A percentile compares a stretch with the other conserved stretches of the same genome.
Evolutionary conservation across 1,284 basidiomycete species (phyloP).

Genomic region (Coniferiporia sulphurascens): DNA sequence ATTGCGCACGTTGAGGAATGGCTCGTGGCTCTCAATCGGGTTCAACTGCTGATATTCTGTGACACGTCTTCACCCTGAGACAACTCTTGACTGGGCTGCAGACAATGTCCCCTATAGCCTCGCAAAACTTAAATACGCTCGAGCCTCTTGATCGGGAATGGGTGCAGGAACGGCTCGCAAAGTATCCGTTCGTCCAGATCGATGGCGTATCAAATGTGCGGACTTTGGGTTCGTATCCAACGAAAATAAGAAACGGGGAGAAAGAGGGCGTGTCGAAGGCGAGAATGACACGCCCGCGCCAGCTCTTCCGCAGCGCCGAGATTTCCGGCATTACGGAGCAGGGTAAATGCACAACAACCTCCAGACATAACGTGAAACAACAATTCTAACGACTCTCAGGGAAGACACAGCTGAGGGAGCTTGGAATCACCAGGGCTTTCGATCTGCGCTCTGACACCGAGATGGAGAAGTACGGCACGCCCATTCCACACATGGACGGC

Average conservation of each 20-base stretch:
- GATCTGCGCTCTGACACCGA: conserved; percentile 75
- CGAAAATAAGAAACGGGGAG: conserved; percentile 25
- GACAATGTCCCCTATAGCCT: neutral
- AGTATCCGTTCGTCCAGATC: conserved; percentile 61
- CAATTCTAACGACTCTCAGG: conserved; percentile 36
- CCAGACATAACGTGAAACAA: conserved; percentile 4
- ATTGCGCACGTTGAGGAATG: neutral
- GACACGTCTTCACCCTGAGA: too few relatives aligned
- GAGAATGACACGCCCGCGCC: conserved; percentile 48
- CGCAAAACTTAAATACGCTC: conserved; percentile 25
- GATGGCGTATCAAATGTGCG: conserved; percentile 68
- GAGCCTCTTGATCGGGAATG: conserved; percentile 61
- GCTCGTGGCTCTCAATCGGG: neutral
- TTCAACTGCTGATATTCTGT: too few relatives aligned
- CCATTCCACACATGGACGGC: conserved; percentile 56
- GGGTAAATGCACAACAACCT: conserved; percentile 13
- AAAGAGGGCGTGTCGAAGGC: conserved; percentile 29
- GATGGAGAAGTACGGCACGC: conserved; percentile 64
- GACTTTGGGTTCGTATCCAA: conserved; percentile 61
- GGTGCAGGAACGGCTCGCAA: conserved; percentile 56
- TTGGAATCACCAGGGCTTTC: conserved; percentile 64
- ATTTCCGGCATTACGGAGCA: conserved; percentile 60
- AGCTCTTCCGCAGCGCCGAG: conserved; percentile 64
- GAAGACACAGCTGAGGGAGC: conserved; percentile 44
- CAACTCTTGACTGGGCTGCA: too few relatives aligned